Evolutionary conservation across 345 rosid species (phyloP).

Genomic region (Heritiera fomes): DNA sequence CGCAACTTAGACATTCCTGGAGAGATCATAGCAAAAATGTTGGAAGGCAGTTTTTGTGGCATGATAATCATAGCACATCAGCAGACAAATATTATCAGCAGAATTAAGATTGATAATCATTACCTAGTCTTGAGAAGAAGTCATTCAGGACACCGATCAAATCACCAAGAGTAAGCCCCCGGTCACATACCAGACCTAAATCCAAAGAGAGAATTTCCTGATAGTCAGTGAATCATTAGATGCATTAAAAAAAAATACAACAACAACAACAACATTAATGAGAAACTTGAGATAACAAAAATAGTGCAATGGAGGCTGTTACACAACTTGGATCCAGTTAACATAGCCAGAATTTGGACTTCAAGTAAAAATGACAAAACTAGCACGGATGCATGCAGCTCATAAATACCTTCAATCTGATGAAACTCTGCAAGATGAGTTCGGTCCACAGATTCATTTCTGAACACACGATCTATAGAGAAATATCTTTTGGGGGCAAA

Average conservation of each 20-base stretch:
- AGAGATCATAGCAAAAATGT: constrained; percentile 4
- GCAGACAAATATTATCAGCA: neutral
- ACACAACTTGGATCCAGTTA: constrained; percentile 1
- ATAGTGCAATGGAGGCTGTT: neutral
- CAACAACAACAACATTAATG: neutral
- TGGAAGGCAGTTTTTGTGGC: neutral
- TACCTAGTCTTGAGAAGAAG: constrained; percentile 91
- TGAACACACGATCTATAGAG: constrained; percentile 96
- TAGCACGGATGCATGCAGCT: neutral
- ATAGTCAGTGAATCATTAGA: constrained; percentile 3
- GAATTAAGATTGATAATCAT: constrained; percentile 11
- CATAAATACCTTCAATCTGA: constrained; percentile 86
- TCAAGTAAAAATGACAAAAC: neutral
- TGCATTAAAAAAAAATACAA: neutral
- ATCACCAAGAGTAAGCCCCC: constrained; percentile 91
- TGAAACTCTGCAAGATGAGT: constrained; percentile 98
- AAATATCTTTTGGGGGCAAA: constrained; percentile 84
- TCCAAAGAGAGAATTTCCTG: constrained; percentile 22
- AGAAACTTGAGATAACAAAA: neutral
- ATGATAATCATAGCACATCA: neutral
- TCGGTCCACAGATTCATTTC: constrained; percentile 95
- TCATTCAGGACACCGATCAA: constrained; percentile 83
- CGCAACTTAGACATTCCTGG: constrained; percentile 85
- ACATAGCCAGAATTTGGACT: neutral
- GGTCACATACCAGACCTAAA: constrained; percentile 88